These are phyloP conservation scores for Epichloe gansuensis DNA, from an alignment of 2,329 filamentous ascomycete genomes.

Conservation along the genomic window DNA sequence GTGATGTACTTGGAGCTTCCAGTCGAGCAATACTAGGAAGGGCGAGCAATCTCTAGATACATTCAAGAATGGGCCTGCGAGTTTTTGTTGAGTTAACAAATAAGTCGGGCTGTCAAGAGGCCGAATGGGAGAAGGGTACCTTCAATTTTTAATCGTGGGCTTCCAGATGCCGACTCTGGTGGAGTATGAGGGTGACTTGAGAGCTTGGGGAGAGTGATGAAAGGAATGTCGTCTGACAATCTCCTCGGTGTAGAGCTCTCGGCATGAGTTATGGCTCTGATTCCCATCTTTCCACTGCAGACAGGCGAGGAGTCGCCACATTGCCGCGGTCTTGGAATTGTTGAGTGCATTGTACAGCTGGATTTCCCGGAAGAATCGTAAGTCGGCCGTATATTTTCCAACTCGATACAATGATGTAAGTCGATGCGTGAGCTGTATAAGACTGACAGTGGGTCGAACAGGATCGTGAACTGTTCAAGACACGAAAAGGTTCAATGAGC, in stretches of 20 bases:
- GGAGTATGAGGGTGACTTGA: slow-evolving; percentile 16
- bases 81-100: background rate
- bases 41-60: slow-evolving; percentile 14
- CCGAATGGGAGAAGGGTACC: slow-evolving; percentile 11
- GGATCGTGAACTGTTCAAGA: slow-evolving; percentile 1
- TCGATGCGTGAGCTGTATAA: slow-evolving; percentile 4
- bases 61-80: slow-evolving; percentile 12
- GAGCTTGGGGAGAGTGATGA: slow-evolving; percentile 9
- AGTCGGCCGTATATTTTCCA: background rate
- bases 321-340: slow-evolving; percentile 8
- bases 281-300: slow-evolving; percentile 11
- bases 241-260: slow-evolving; percentile 10
- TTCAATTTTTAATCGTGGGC: slow-evolving; percentile 22
- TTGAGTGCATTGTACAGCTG: slow-evolving; percentile 6
- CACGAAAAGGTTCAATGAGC: background rate
- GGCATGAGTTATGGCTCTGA: slow-evolving; percentile 10
- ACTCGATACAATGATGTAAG: background rate
- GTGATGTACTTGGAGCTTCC: slow-evolving; percentile 7
- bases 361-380: background rate
- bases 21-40: slow-evolving; percentile 14
- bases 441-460: background rate
- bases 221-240: slow-evolving; percentile 12
- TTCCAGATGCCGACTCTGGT: slow-evolving; percentile 22
- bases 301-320: slow-evolving; percentile 7
- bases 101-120: background rate